Percentiles rank a stretch among this genome's conserved stretches.
Conservation (phyloP, 805 yeast genomes). For the Nakazawaea wyomingensis region DNA sequence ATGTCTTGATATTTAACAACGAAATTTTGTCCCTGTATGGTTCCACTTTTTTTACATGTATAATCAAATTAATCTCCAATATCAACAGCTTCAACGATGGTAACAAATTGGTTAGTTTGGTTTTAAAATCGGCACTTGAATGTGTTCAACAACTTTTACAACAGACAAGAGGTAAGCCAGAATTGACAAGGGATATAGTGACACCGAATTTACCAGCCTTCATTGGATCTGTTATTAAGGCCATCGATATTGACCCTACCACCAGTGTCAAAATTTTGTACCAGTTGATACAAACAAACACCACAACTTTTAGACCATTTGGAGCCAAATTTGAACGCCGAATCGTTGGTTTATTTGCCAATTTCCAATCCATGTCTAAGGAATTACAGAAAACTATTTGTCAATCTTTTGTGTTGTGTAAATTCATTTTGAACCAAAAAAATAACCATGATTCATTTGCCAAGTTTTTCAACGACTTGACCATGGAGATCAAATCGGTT, state of each 20-base stretch:
- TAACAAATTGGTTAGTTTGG: conserved; percentile 23
- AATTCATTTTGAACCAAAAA: conserved; percentile 50
- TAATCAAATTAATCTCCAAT: conserved; percentile 37
- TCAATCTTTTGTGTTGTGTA: conserved; percentile 46
- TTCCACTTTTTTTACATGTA: conserved; percentile 29
- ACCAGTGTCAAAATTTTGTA: conserved; percentile 35
- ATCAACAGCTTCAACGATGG: conserved; percentile 30
- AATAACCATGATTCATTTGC: conserved; percentile 44
- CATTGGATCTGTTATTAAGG: conserved; percentile 47
- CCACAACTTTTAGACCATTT: conserved; percentile 80
- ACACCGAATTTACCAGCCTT: conserved; percentile 73
- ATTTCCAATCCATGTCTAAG: conserved; percentile 31
- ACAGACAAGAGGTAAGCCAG: conserved; percentile 71
- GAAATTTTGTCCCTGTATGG: conserved; percentile 38
- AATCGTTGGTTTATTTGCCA: conserved; percentile 31
- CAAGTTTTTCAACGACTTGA: conserved; percentile 38
- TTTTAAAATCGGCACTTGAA: conserved; percentile 33
- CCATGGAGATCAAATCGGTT: conserved; percentile 51
- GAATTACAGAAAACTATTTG: conserved; percentile 37
- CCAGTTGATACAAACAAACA: conserved; percentile 46
- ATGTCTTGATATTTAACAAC: conserved; percentile 34
- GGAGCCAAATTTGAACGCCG: conserved; percentile 54
- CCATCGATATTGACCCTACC: conserved; percentile 32
- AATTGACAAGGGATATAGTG: conserved; percentile 74
- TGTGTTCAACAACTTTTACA: conserved; percentile 36